A percentile compares a stretch with the other conserved stretches of the same genome.
phyloP scores from a whole-genome alignment of 495 filamentous ascomycete species.

The Lepraria neglecta region DNA sequence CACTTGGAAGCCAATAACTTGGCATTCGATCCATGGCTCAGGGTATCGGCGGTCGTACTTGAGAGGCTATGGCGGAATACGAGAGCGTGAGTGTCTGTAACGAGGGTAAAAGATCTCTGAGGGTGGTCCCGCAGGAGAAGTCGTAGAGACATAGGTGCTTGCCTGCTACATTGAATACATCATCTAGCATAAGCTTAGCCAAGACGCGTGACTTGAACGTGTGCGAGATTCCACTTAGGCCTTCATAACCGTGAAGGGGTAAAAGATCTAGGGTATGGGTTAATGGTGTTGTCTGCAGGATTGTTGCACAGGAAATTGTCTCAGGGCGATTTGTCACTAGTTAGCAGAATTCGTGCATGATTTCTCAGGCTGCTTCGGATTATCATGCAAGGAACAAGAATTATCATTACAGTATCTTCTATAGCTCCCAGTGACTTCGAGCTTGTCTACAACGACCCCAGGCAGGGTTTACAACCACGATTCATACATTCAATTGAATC shows the following conservation, averaged over 20 bases:
- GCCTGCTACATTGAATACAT: neutral
- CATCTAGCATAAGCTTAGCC: neutral
- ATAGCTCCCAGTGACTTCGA: neutral
- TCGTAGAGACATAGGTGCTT: constrained; percentile 23
- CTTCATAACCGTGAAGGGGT: neutral
- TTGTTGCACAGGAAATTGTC: neutral
- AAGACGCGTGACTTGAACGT: neutral
- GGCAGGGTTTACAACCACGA: neutral
- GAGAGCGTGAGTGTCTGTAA: constrained; percentile 68
- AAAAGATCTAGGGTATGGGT: too few species aligned
- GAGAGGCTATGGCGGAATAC: constrained; percentile 69
- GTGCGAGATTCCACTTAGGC: neutral
- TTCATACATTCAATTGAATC: neutral
- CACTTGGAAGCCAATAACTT: constrained; percentile 52
- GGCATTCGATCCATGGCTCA: constrained; percentile 43
- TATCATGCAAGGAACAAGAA: neutral
- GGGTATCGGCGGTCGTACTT: constrained; percentile 40
- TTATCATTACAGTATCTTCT: neutral
- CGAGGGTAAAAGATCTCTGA: constrained; percentile 76
- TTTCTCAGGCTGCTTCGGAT: neutral
- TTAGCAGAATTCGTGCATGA: neutral
- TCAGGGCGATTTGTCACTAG: neutral
- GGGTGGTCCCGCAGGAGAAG: constrained; percentile 58
- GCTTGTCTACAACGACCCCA: neutral
- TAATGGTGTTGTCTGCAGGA: too few species aligned